Evolutionary conservation across 352 stramenopile species (phyloP).

Genomic region (Phytophthora tubulina): DNA sequence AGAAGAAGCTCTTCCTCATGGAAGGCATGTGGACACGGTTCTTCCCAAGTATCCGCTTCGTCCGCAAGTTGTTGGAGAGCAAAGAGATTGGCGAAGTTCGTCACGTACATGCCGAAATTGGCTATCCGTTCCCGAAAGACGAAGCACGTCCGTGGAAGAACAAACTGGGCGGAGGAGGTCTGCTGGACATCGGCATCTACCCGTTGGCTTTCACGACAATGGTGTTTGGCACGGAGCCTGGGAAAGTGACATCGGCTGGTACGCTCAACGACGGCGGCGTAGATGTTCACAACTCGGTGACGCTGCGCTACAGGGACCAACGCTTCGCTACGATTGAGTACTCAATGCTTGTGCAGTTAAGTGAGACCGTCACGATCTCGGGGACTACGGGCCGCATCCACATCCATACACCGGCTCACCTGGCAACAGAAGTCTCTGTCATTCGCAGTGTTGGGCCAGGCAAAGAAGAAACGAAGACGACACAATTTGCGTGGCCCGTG

Average conservation of each 20-base stretch:
- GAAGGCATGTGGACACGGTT: slow-evolving; percentile 92
- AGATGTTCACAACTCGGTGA: slow-evolving; percentile 65
- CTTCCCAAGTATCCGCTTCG: slow-evolving; percentile 74
- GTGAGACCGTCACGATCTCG: slow-evolving; percentile 76
- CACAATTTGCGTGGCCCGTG: slow-evolving; percentile 55
- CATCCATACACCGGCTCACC: slow-evolving; percentile 60
- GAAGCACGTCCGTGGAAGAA: slow-evolving; percentile 70
- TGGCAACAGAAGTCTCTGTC: slow-evolving; percentile 54
- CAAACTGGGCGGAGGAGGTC: slow-evolving; percentile 69
- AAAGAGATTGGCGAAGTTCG: slow-evolving; percentile 61
- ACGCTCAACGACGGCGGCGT: slow-evolving; percentile 65
- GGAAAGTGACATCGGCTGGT: slow-evolving; percentile 60
- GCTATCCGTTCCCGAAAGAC: slow-evolving; percentile 43
- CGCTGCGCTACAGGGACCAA: slow-evolving; percentile 58
- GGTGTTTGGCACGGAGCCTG: slow-evolving; percentile 58
- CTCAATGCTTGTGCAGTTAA: slow-evolving; percentile 67
- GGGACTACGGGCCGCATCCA: slow-evolving; percentile 72
- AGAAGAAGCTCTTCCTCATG: slow-evolving; percentile 78
- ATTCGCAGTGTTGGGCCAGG: slow-evolving; percentile 11
- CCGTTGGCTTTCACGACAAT: slow-evolving; percentile 78
- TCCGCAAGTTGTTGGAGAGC: slow-evolving; percentile 49
- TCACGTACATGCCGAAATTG: slow-evolving; percentile 62
- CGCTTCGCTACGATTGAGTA: slow-evolving; percentile 74
- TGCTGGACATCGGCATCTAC: slow-evolving; percentile 87
- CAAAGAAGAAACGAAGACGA: slow-evolving; percentile 43